Base-by-base conservation (phyloP, 176 grass and related monocot species). In the Triticum turgidum region DNA sequence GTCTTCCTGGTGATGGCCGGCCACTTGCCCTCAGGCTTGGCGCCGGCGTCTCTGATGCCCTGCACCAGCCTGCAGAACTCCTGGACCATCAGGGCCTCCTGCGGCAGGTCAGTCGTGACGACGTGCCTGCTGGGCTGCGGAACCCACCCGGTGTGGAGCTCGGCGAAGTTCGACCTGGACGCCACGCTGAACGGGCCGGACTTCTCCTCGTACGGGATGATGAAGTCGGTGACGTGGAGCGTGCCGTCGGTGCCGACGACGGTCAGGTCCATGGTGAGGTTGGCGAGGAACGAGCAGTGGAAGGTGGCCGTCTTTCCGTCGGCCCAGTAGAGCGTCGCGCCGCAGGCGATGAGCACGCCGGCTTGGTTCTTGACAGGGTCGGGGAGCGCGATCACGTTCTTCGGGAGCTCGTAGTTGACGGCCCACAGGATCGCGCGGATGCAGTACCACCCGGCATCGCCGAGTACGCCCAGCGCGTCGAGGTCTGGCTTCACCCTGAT, bases 401-500 rank as follows among this genome's bases (percentile, higher is more conserved):
- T 88, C 21, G 92, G 92, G 7, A 94, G 74, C 30, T 87, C 76
- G 51, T 91, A 97, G 66, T 90, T 71, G 14, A 89, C 89, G 51
- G 92, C 92, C 95, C 92, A 97, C 24, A 97, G 35, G 74, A 90
- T 86, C 3, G 90, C 88, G 5, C 86, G 88, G 44, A 92, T 97
- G 88, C 92, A 92, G 82, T 93, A 97, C 95, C 95, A 97, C 33
- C 92, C 90, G 2, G 21, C 79, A 79, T 97, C 95, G 0, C 95
- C 95, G 2, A 97, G 90, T 8, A 49, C 88, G 13, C 92, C 92
- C 69, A 97, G 87, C 33, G 92, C 88, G n/a, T 97, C 95, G 1
- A 97, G 90, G 54, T 94, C 95, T 18, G 95, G 92, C 52, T 91
- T 97, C 58, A 97, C 95, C 63, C 92, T 87, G 65, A 94, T 94